These are phyloP conservation scores for Rhodamnia argentea DNA, from an alignment of 345 rosid species.

Conservation along the genomic window DNA sequence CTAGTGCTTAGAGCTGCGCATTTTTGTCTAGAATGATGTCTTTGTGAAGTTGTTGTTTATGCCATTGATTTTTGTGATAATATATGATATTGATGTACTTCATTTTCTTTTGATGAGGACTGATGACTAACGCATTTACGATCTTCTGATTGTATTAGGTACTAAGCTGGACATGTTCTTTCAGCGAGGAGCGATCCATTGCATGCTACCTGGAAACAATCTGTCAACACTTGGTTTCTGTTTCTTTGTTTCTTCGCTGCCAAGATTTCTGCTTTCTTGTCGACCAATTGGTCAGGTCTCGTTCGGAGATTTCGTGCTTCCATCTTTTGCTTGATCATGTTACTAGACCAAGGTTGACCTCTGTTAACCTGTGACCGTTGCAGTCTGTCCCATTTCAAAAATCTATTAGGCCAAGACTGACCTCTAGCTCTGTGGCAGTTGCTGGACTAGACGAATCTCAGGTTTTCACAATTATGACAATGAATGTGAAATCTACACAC, in stretches of 20 bases:
- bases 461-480: neutral
- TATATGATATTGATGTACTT: neutral
- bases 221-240: neutral
- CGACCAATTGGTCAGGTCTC: neutral
- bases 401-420: neutral
- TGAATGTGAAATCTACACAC: neutral
- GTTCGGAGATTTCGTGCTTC: neutral
- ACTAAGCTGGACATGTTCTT: neutral
- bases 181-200: neutral
- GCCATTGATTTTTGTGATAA: neutral
- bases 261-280: neutral
- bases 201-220: neutral
- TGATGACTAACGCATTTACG: neutral
- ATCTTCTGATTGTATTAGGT: neutral
- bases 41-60: neutral
- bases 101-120: neutral
- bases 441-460: neutral
- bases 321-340: neutral
- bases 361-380: neutral
- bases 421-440: neutral
- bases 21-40: neutral
- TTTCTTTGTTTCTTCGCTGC: neutral
- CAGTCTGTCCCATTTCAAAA: neutral
- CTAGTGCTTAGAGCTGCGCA: neutral
- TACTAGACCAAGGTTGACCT: neutral